Evolutionary conservation across 2,329 filamentous ascomycete species (phyloP).

Genomic region (Elsinoe perseae): DNA sequence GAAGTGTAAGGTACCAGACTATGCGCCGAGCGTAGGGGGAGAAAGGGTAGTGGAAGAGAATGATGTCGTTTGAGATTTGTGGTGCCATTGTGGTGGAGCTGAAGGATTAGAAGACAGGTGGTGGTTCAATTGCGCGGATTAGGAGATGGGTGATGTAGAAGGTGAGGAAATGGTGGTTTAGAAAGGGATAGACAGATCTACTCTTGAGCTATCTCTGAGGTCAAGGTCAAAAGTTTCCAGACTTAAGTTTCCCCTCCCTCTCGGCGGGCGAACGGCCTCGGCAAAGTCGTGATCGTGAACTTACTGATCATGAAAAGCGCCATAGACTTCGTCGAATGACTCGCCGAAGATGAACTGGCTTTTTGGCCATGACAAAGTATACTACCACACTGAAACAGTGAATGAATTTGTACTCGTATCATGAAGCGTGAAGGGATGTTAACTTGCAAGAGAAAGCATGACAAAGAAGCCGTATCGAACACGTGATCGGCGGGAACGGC

Average conservation of each 20-base stretch:
- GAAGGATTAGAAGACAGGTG: background rate
- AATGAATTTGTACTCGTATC: background rate
- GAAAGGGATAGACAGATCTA: background rate
- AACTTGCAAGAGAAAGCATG: background rate
- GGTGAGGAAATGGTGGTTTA: no score
- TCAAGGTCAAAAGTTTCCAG: background rate
- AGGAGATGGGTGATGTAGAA: background rate
- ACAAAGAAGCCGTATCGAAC: background rate
- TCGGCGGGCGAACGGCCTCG: background rate
- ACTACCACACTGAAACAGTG: background rate
- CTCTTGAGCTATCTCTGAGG: background rate
- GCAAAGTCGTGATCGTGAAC: background rate
- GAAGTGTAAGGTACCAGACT: conserved; percentile 60
- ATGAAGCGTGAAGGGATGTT: background rate
- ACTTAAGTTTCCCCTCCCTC: background rate
- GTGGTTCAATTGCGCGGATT: background rate
- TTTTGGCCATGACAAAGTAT: background rate
- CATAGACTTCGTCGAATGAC: background rate
- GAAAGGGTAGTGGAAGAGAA: conserved; percentile 59
- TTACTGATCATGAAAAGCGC: conserved; percentile 1
- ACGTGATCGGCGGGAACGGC: background rate
- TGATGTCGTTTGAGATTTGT: conserved; percentile 37
- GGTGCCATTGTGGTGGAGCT: conserved; percentile 21
- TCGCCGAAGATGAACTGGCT: background rate
- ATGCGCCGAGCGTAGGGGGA: conserved; percentile 59